These are phyloP conservation scores for Mitragyna speciosa DNA, from an alignment of 257 asterid genomes.

Conservation along the genomic window DNA sequence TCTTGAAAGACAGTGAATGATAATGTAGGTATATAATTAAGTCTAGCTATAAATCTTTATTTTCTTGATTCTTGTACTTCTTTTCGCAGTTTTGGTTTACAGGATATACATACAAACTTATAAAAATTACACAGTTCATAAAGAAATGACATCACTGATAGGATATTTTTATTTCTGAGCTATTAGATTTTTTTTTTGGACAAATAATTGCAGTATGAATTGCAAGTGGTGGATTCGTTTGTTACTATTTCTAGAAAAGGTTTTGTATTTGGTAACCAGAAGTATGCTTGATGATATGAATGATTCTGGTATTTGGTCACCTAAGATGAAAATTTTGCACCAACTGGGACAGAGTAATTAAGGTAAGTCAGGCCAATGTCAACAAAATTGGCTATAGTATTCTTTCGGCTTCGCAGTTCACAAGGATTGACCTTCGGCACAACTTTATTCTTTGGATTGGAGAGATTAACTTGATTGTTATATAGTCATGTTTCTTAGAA, in stretches of 20 bases:
- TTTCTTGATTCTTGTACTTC: conserved; percentile 4
- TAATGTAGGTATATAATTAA: not conserved
- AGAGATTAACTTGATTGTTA: not conserved
- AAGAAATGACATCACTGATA: not conserved
- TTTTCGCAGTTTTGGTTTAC: not conserved
- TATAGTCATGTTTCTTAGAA: too few species aligned
- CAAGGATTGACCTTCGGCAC: not conserved
- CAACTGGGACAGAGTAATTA: not conserved
- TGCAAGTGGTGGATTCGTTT: not conserved
- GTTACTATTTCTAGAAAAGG: not conserved
- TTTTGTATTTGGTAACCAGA: not conserved
- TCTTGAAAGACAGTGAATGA: conserved; percentile 62
- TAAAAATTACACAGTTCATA: not conserved
- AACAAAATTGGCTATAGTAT: conserved; percentile 4
- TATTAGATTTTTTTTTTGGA: not conserved
- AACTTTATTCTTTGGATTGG: not conserved
- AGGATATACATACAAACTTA: not conserved
- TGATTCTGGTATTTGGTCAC: conserved; percentile 28
- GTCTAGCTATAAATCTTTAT: not conserved
- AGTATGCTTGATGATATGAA: not conserved
- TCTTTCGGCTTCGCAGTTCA: not conserved
- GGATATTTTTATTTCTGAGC: too few species aligned
- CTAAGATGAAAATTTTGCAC: conserved; percentile 16
- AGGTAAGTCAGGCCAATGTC: conserved; percentile 16
- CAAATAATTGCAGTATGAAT: not conserved